Conservation (phyloP, 805 yeast genomes). For the Phaffomyces thermotolerans region DNA sequence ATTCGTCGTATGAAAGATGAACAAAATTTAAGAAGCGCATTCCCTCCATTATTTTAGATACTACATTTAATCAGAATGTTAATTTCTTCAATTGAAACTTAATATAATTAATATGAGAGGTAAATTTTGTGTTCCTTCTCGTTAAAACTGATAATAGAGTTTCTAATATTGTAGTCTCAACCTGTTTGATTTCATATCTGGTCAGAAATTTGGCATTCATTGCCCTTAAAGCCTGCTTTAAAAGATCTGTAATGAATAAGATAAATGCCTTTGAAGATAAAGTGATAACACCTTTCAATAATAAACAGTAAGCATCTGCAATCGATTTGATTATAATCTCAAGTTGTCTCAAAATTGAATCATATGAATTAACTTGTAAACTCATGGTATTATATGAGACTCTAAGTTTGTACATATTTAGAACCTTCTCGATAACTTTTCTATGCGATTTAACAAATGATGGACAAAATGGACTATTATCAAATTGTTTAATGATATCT, state of each 20-base stretch:
- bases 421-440: slow-evolving; percentile 6
- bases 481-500: slow-evolving; percentile 29
- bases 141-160: slow-evolving; percentile 11
- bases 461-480: slow-evolving; percentile 12
- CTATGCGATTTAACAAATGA: slow-evolving; percentile 10
- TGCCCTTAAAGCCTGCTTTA: not conserved
- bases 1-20: slow-evolving; percentile 59
- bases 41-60: slow-evolving; percentile 25
- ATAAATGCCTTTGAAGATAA: slow-evolving; percentile 4
- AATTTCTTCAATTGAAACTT: not conserved
- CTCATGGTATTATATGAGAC: slow-evolving; percentile 26
- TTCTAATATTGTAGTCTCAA: not conserved
- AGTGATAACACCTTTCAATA: not conserved
- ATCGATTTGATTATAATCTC: slow-evolving; percentile 11
- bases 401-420: slow-evolving; percentile 26
- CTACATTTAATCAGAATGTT: not conserved
- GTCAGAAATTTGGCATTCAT: not conserved
- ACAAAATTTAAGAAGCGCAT: slow-evolving; percentile 53
- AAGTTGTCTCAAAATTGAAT: slow-evolving; percentile 19
- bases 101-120: not conserved
- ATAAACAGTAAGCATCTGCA: slow-evolving; percentile 14
- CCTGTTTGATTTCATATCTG: not conserved
- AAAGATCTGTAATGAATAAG: too few species aligned
- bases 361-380: slow-evolving; percentile 13
- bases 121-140: slow-evolving; percentile 11